Base-by-base conservation (phyloP, 768 basidiomycete genomes). In the Boletus vermiculosoides region DNA sequence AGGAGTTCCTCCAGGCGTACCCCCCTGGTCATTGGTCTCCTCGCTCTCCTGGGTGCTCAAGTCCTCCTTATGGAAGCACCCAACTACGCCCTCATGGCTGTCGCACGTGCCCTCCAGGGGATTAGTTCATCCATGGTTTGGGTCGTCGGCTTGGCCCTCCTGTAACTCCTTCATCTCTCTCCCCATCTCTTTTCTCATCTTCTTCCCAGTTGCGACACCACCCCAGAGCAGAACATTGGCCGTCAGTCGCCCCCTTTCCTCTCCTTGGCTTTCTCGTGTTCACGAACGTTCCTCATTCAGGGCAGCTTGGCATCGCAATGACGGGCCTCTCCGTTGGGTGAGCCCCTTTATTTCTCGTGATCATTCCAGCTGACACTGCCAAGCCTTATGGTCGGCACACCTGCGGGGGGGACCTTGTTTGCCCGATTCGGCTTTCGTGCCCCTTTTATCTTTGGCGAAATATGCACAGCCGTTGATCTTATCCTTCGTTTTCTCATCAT, bases 61-160 rank as follows among this genome's bases (percentile, higher is more conserved):
- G 66, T 85, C 18, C 75, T 86, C 72, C 72, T 87, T 12, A 85
- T 86, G 84, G 81, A 84, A 60, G 83, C 84, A 0, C 80, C 78
- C 3, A 78, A 73, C 39, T 86, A 80, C 59, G 62, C 78, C 53
- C 67, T 84, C 13, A 84, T 87, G 83, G 79, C 76, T 15, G 33
- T 85, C 37, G 83, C 85, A 9, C 80, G 86, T 33, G 64, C 79
- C n/a, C 47, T 85, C 28, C 85, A 86, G 66, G 85, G 85, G 5
- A 67, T 83, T 11, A 80, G 81, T 16, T 84, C 84, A 0, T 80
- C 84, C 6, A 75, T 84, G 68, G 75, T 87, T 10, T 86, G 84
- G 84, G 77, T 83, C 0, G 80, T 85, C 20, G 85, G 85, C 2
- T 62, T 86, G 33, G 84, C 85, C 25, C 73, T 86, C 30, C 66